Conservation (phyloP, 164 flowering plant genomes). For the Piper longum region DNA sequence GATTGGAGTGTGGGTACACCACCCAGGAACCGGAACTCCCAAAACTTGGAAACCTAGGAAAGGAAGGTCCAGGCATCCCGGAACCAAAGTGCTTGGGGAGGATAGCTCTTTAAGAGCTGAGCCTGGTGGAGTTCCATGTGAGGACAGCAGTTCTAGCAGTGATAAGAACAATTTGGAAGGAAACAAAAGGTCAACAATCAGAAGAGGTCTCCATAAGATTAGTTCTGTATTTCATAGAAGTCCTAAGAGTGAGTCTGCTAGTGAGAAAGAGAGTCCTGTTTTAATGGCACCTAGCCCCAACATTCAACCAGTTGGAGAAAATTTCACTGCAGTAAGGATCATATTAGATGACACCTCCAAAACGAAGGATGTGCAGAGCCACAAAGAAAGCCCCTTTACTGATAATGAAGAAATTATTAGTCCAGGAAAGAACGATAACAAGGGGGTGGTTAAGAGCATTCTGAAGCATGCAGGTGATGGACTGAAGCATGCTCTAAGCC, state of each 20-base stretch:
- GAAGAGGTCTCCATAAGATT: conserved; percentile 37
- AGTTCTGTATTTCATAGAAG: conserved; percentile 36
- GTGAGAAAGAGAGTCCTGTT: conserved; percentile 12
- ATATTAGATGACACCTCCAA: conserved; percentile 26
- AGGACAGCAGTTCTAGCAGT: conserved; percentile 24
- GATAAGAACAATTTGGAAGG: conserved; percentile 32
- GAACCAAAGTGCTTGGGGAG: conserved; percentile 24
- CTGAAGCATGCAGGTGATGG: conserved; percentile 30
- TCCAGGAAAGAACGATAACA: conserved; percentile 24
- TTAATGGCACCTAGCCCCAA: conserved; percentile 28
- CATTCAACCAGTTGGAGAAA: conserved; percentile 23
- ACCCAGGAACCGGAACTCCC: conserved; percentile 61
- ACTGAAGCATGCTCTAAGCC: conserved; percentile 5
- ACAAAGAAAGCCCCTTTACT: conserved; percentile 12
- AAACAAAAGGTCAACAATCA: conserved; percentile 16
- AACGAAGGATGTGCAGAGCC: conserved; percentile 15
- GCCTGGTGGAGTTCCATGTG: conserved; percentile 12
- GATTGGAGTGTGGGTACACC: conserved; percentile 80
- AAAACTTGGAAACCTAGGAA: conserved; percentile 83
- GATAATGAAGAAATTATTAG: conserved; percentile 21
- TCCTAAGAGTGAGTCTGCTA: conserved; percentile 20
- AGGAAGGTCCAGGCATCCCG: conserved; percentile 36
- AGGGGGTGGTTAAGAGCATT: conserved; percentile 40
- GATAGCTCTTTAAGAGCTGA: conserved; percentile 14
- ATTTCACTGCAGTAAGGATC: conserved; percentile 27